Percentiles rank a stretch among this genome's conserved stretches.
Evolutionary conservation across 371 early-diverging fungal genomes (phyloP).

Genomic region (Entomophthora muscae): DNA sequence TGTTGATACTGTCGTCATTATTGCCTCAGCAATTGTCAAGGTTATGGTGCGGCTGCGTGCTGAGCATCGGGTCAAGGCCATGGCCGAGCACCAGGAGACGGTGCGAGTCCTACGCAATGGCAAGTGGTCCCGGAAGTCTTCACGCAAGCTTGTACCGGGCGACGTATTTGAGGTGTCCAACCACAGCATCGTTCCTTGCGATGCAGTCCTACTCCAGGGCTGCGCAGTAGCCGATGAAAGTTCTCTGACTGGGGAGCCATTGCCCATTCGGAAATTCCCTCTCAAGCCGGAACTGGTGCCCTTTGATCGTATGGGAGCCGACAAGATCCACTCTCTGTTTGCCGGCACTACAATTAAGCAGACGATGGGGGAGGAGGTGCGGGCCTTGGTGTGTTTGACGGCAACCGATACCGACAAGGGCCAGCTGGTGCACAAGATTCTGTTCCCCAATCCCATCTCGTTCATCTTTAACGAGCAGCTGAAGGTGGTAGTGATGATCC

Average conservation of each 20-base stretch:
- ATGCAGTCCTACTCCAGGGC: conserved; percentile 41
- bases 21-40: conserved; percentile 48
- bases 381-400: conserved; percentile 45
- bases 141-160: conserved; percentile 40
- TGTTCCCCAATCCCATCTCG: conserved; percentile 47
- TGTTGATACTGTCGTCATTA: conserved; percentile 48
- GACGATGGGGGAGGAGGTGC: conserved; percentile 12
- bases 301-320: conserved; percentile 14
- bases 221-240: conserved; percentile 46
- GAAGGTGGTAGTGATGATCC: too few relatives aligned
- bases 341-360: conserved; percentile 24
- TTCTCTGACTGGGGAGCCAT: conserved; percentile 68
- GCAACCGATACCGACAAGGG: conserved; percentile 70
- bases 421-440: conserved; percentile 52
- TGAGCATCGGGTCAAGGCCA: conserved; percentile 39
- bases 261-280: conserved; percentile 43
- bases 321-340: conserved; percentile 21
- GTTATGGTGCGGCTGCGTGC: conserved; percentile 41
- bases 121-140: conserved; percentile 20
- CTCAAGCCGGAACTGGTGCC: conserved; percentile 21
- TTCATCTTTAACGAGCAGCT: too few relatives aligned
- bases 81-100: conserved; percentile 37
- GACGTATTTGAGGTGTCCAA: conserved; percentile 21
- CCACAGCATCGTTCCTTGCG: conserved; percentile 30
- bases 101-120: conserved; percentile 46